Percentiles rank a stretch among this genome's conserved stretches.
phyloP scores from a whole-genome alignment of 2,329 filamentous ascomycete species.

The Phialophora tarda region DNA sequence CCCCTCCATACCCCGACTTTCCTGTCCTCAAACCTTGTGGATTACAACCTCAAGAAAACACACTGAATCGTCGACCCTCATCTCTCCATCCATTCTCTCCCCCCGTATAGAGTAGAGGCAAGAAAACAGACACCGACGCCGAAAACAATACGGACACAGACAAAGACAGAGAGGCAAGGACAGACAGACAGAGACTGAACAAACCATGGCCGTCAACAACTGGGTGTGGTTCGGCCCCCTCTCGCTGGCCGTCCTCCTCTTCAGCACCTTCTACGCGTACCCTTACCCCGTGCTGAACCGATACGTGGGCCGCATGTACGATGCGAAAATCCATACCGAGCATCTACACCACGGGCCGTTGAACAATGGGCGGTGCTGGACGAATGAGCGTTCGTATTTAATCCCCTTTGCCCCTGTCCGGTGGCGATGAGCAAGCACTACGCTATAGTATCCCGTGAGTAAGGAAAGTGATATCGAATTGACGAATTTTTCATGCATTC shows the following conservation, averaged over 20 bases:
- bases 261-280: conserved; percentile 22
- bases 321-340: conserved; percentile 10
- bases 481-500: neutral
- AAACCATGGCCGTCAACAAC: conserved; percentile 17
- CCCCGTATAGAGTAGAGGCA: neutral
- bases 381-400: conserved; percentile 23
- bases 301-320: conserved; percentile 9
- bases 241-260: conserved; percentile 13
- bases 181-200: neutral
- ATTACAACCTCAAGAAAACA: neutral
- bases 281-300: conserved; percentile 24
- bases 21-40: neutral
- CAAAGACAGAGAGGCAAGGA: too few relatives aligned
- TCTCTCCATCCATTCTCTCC: neutral
- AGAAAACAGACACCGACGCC: neutral
- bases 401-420: too few relatives aligned
- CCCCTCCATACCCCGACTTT: neutral
- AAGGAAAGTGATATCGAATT: neutral
- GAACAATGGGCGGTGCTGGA: conserved; percentile 33
- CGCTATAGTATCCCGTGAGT: too few relatives aligned
- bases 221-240: conserved; percentile 20
- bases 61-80: neutral
- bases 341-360: conserved; percentile 20
- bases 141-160: neutral
- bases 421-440: too few relatives aligned